Evolutionary conservation across 495 filamentous ascomycete species (phyloP).

Genomic region (Neurospora discreta): DNA sequence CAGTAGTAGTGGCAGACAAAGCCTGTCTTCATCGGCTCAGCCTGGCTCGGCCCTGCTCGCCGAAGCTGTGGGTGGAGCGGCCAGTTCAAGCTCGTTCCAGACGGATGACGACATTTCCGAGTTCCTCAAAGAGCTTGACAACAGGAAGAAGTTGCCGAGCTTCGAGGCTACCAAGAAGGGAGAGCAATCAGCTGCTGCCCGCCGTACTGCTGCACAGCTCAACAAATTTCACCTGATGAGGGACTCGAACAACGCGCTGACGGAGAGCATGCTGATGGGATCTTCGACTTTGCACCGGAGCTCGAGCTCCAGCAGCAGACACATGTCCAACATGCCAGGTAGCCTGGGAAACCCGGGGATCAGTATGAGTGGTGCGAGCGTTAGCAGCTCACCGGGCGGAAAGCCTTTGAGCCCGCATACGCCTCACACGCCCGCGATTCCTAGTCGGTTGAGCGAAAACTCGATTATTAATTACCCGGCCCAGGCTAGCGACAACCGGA

Average conservation of each 20-base stretch:
- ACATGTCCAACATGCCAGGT: conserved; percentile 63
- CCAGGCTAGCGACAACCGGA: conserved; percentile 25
- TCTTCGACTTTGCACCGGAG: conserved; percentile 74
- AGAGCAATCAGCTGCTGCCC: conserved; percentile 45
- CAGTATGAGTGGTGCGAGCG: conserved; percentile 48
- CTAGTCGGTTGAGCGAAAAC: conserved; percentile 81
- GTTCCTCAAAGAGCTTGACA: conserved; percentile 78
- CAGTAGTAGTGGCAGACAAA: conserved; percentile 76
- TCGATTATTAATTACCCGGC: conserved; percentile 67
- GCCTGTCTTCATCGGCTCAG: conserved; percentile 72
- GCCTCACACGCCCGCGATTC: conserved; percentile 85
- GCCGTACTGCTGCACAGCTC: conserved; percentile 57
- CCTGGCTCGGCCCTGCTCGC: conserved; percentile 75
- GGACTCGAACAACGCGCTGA: conserved; percentile 73
- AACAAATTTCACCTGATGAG: conserved; percentile 72
- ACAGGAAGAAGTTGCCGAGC: conserved; percentile 65
- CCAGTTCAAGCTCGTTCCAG: conserved; percentile 68
- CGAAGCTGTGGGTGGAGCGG: conserved; percentile 50
- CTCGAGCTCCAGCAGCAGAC: conserved; percentile 72
- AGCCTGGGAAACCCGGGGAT: conserved; percentile 65
- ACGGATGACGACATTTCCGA: conserved; percentile 88
- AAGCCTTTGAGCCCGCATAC: conserved; percentile 91
- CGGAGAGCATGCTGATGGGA: conserved; percentile 70
- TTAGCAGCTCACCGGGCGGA: conserved; percentile 68
- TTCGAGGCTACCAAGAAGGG: conserved; percentile 46